Conservation (phyloP, 2,329 filamentous ascomycete species). For the Coniella lustricola region DNA sequence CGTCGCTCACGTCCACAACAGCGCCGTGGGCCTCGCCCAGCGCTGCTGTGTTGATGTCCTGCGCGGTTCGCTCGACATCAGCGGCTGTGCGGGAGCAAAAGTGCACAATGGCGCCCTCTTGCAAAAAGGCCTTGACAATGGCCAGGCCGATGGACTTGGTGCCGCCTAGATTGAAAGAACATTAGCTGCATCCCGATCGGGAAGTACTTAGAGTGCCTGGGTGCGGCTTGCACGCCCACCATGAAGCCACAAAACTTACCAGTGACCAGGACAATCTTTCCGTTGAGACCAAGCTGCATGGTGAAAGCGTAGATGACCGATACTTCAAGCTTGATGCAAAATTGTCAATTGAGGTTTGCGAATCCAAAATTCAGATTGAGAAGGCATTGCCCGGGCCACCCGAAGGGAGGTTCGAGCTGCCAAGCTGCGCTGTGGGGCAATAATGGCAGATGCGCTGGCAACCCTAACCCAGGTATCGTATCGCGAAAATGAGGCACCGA, state of each 20-base stretch:
- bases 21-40: slow-evolving; percentile 11
- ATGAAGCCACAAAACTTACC: slow-evolving; percentile 17
- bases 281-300: slow-evolving; percentile 29
- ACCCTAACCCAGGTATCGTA: background rate
- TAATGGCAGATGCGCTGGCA: background rate
- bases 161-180: slow-evolving; percentile 8
- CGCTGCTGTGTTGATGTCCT: slow-evolving; percentile 2
- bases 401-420: too few species aligned
- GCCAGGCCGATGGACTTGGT: slow-evolving; percentile 17
- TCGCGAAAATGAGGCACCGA: too few species aligned
- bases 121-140: slow-evolving; percentile 17
- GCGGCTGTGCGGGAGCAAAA: slow-evolving; percentile 19
- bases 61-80: slow-evolving; percentile 10
- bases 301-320: background rate
- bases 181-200: too few species aligned
- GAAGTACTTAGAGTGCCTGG: too few species aligned
- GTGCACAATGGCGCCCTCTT: slow-evolving; percentile 18
- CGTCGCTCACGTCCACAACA: slow-evolving; percentile 13
- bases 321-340: too few species aligned
- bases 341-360: too few species aligned
- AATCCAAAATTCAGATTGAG: too few species aligned
- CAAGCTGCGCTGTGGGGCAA: too few species aligned
- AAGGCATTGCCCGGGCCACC: too few species aligned
- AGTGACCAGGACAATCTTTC: slow-evolving; percentile 28
- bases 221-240: background rate